Conservation (phyloP, 2,329 filamentous ascomycete genomes). For the Byssothecium circinans region DNA sequence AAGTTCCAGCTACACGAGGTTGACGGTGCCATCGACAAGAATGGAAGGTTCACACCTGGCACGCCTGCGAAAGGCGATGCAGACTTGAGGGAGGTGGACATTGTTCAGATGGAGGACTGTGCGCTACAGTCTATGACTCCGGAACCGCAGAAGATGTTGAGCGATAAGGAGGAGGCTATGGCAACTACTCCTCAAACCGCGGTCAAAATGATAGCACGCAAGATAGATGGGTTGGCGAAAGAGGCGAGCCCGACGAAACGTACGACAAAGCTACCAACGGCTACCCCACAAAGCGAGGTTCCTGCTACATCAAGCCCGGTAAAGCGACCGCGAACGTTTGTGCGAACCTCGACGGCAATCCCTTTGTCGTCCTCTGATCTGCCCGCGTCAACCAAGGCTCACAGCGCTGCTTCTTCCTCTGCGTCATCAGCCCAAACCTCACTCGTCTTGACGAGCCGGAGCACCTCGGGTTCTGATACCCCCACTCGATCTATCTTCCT, state of each 20-base stretch:
- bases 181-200: too few species aligned
- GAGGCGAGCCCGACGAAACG: neutral
- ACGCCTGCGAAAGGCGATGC: neutral
- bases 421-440: too few species aligned
- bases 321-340: neutral
- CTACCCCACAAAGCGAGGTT: neutral
- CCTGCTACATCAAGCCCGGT: neutral
- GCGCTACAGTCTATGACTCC: neutral
- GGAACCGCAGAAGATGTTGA: too few species aligned
- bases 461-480: neutral
- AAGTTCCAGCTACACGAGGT: constrained; percentile 2
- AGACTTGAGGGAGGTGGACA: neutral
- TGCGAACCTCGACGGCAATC: neutral
- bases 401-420: neutral
- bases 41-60: neutral
- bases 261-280: neutral
- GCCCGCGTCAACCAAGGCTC: neutral
- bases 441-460: neutral
- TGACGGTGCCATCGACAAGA: neutral
- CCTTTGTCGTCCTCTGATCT: neutral
- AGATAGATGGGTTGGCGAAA: too few species aligned
- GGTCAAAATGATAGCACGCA: too few species aligned
- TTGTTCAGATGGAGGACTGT: neutral
- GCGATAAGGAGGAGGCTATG: too few species aligned
- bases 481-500: neutral